A percentile compares a stretch with the other conserved stretches of the same genome.
Conservation (phyloP, 768 basidiomycete species). For the Udeniomyces megalosporus region DNA sequence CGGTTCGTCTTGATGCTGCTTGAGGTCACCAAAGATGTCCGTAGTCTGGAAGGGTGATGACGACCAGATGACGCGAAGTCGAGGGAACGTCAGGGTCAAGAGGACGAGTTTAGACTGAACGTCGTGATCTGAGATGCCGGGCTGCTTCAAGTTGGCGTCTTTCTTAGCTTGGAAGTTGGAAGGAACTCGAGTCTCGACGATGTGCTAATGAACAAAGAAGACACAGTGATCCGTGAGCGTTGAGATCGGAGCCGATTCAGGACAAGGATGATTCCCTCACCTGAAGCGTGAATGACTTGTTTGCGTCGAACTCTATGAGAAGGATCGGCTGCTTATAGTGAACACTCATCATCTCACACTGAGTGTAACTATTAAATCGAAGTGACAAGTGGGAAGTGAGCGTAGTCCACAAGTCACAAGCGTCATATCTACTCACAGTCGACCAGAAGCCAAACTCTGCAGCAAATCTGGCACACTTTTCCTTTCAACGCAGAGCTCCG, state of each 20-base stretch:
- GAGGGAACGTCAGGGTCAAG: conserved; percentile 75
- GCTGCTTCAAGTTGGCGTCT: not conserved
- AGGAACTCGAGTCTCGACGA: conserved; percentile 26
- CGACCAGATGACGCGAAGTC: conserved; percentile 89
- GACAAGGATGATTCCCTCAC: conserved; percentile 31
- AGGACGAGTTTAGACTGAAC: conserved; percentile 88
- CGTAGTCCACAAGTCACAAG: too few species aligned
- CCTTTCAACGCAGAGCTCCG: conserved; percentile 88
- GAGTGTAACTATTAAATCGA: conserved; percentile 53
- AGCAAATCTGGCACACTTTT: conserved; percentile 87
- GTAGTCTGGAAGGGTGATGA: conserved; percentile 84
- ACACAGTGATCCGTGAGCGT: not conserved
- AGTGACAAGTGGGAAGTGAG: not conserved
- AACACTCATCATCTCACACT: conserved; percentile 91
- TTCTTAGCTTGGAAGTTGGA: conserved; percentile 17
- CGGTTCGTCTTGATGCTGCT: conserved; percentile 61
- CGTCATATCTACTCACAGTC: conserved; percentile 48
- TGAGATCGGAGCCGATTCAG: not conserved
- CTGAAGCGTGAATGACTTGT: conserved; percentile 83
- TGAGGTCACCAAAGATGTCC: conserved; percentile 85
- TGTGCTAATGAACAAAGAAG: conserved; percentile 23
- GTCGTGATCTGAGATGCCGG: conserved; percentile 23
- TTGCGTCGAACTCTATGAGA: conserved; percentile 93
- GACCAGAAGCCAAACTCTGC: conserved; percentile 82
- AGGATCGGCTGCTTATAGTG: conserved; percentile 89